Percentiles rank a stretch among this genome's conserved stretches.
Evolutionary conservation across 305 asterid species (phyloP).

Genomic region (Fraxinus velutina): DNA sequence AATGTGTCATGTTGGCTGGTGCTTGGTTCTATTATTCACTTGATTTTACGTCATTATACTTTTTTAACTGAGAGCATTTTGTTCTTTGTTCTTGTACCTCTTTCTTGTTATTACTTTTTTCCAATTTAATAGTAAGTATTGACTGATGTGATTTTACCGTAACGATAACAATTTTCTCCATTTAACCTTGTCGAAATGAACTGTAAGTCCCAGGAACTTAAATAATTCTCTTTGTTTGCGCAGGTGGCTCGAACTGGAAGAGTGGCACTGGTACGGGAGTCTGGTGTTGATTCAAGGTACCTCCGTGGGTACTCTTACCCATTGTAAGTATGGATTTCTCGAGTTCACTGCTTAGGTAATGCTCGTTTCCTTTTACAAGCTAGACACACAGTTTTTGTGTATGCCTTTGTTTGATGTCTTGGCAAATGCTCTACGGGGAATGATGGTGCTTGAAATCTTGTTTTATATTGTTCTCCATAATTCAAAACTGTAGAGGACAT

Average conservation of each 20-base stretch:
- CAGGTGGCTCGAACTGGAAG: conserved; percentile 94
- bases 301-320: conserved; percentile 84
- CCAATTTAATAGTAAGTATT: not conserved
- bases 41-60: not conserved
- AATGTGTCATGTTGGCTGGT: not conserved
- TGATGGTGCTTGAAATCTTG: not conserved
- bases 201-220: not conserved
- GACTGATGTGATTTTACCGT: not conserved
- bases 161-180: not conserved
- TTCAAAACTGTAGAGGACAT: not conserved
- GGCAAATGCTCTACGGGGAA: no score
- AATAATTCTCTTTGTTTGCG: not conserved
- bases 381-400: not conserved
- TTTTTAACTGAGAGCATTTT: not conserved
- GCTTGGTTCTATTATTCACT: not conserved
- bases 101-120: not conserved
- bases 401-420: not conserved
- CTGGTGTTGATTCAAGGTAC: conserved; percentile 82
- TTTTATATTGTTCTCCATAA: not conserved
- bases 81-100: not conserved
- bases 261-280: conserved; percentile 72
- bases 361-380: not conserved
- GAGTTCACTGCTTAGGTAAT: not conserved
- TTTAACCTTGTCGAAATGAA: not conserved
- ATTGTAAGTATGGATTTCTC: conserved; percentile 29